A percentile compares a stretch with the other conserved stretches of the same genome.
Conservation (phyloP, 208 protist genomes). For the Leishmania amazonensis region DNA sequence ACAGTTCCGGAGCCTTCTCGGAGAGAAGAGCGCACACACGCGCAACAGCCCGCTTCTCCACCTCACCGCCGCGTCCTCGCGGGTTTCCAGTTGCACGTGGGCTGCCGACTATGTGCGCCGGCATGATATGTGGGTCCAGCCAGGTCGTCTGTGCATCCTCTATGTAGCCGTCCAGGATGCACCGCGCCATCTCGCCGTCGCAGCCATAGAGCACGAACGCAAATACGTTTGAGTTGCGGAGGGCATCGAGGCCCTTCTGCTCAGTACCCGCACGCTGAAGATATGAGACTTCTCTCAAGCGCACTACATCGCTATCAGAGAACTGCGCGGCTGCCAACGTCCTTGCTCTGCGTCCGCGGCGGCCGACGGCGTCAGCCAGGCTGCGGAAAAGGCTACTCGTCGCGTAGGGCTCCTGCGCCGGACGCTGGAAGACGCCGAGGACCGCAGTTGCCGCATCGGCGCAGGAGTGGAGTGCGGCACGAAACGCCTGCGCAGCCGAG, state of each 20-base stretch:
- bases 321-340: not conserved
- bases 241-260: not conserved
- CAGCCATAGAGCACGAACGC: constrained; percentile 25
- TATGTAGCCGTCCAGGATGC: constrained; percentile 23
- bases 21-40: constrained; percentile 22
- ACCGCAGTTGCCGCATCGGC: not conserved
- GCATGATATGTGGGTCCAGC: not conserved
- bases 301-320: not conserved
- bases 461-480: not conserved
- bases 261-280: not conserved
- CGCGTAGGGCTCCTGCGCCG: constrained; percentile 18
- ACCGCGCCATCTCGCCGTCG: constrained; percentile 20
- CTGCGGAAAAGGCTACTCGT: constrained; percentile 16
- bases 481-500: constrained; percentile 17
- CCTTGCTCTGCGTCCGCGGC: not conserved
- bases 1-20: not conserved
- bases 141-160: constrained; percentile 18
- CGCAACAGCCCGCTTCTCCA: not conserved
- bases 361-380: not conserved
- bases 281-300: not conserved
- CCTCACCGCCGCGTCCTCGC: not conserved
- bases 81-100: not conserved
- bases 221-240: constrained; percentile 2
- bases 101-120: not conserved
- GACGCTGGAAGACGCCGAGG: constrained; percentile 33